These are phyloP conservation scores for Xerocomellus chrysenteron DNA, from an alignment of 768 basidiomycete genomes.

Conservation along the genomic window DNA sequence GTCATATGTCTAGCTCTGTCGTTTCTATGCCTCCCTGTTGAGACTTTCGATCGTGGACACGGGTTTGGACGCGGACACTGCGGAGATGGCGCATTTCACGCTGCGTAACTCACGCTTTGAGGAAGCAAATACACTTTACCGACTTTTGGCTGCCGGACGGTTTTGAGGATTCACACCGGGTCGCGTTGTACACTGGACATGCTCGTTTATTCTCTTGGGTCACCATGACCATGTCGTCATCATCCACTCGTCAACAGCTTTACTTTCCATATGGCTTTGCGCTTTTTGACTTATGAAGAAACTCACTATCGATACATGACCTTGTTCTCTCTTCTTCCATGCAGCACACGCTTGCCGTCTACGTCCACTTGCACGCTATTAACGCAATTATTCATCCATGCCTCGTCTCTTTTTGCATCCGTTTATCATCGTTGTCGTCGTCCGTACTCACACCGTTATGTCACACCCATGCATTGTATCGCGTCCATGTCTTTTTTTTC, in stretches of 20 bases:
- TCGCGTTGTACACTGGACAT: neutral
- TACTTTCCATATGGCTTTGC: conserved; percentile 6
- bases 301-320: conserved; percentile 7
- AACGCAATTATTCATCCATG: neutral
- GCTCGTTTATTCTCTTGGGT: neutral
- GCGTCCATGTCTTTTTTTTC: neutral
- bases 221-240: neutral
- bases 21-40: conserved; percentile 72
- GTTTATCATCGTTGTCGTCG: neutral
- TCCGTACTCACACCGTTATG: conserved; percentile 3
- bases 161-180: conserved; percentile 15
- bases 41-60: conserved; percentile 65
- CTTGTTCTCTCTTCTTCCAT: neutral
- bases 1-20: conserved; percentile 53
- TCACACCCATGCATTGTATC: conserved; percentile 1
- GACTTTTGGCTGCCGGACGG: conserved; percentile 51
- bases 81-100: conserved; percentile 78
- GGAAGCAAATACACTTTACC: conserved; percentile 74
- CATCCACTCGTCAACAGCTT: neutral
- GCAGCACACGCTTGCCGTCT: neutral
- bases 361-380: neutral
- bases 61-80: conserved; percentile 61
- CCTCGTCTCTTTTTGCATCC: neutral
- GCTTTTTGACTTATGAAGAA: conserved; percentile 18
- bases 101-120: conserved; percentile 71